Evolutionary conservation across 2,329 filamentous ascomycete species (phyloP), one percentile per base, ranked within the genome.

Genomic region (Fusarium continuum): DNA sequence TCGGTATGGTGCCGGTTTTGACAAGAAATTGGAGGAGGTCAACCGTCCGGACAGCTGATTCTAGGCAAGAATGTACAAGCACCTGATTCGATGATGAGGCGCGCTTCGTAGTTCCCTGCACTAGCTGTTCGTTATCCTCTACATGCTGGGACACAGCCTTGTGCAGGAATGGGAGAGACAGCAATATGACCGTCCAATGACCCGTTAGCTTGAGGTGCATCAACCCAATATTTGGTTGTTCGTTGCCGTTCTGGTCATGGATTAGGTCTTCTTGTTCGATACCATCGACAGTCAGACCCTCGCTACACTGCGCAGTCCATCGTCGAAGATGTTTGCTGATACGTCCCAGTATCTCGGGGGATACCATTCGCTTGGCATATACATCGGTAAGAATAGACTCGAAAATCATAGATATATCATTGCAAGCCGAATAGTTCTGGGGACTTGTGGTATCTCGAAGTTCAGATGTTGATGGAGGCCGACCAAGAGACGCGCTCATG

Each of bases 121-220:
- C 40, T 6, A 57, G 46, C 13, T 40, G 7, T 34, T 65, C 58
- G 7, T 40, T 56, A 5, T 64, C 55, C 16, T 70, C 64, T 7
- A 70, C 64, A 4, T 71, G 67, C 2, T 65, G 55, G 22, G 64
- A 68, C 5, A 70, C 68, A 4, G 65, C 64, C 9, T 77, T 72
- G 31, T 76, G 68, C 0, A 78, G 68, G 16, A 76, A 78, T 0
- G 76, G 76, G 6, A 75, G 70, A 0, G 77, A 75, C 0, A 77
- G 38, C 1, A 78, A 63, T 63, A 78, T 77, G 13, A 78, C 73
- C 0, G 74, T 73, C 74, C 74, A 77, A 48, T 78, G 78, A 2
- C 76, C 77, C 0, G 74, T 75, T 19, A 74, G 64, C 28, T 76
- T 77, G 8, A 79, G 58, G 19, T 79, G 70, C 3, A 71, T 49